A percentile compares a stretch with the other conserved stretches of the same genome.
phyloP scores from a whole-genome alignment of 2,329 filamentous ascomycete species.

The Intubia oerlemansii region DNA sequence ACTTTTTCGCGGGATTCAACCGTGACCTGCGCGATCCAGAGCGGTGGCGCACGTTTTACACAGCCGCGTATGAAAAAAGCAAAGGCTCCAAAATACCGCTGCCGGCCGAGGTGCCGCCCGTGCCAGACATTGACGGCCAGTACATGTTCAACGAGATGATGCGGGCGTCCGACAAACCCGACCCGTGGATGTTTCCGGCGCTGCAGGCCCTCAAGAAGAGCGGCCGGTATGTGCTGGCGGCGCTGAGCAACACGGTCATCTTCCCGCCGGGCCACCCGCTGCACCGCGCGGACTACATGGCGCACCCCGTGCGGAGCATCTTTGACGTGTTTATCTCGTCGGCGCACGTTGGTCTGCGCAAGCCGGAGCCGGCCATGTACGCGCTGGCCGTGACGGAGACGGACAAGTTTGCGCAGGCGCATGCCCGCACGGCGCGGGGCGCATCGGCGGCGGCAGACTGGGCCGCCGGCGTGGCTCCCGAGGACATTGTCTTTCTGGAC shows the following conservation, averaged over 20 bases:
- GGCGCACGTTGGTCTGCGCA: conserved; percentile 70
- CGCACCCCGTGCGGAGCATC: conserved; percentile 35
- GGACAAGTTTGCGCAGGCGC: conserved; percentile 36
- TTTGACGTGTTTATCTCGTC: conserved; percentile 83
- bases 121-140: conserved; percentile 57
- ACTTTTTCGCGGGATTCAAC: conserved; percentile 60
- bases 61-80: conserved; percentile 11
- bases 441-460: conserved; percentile 17
- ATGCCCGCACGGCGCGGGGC: conserved; percentile 19
- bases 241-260: conserved; percentile 74
- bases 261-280: conserved; percentile 59
- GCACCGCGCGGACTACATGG: conserved; percentile 27
- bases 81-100: conserved; percentile 9
- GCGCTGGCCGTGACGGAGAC: conserved; percentile 46
- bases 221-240: conserved; percentile 51
- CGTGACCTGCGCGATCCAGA: conserved; percentile 43
- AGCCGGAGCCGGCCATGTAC: conserved; percentile 73
- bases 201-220: conserved; percentile 44
- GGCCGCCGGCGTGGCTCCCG: conserved; percentile 29
- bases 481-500: conserved; percentile 70
- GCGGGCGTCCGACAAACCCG: conserved; percentile 42
- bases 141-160: conserved; percentile 87
- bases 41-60: conserved; percentile 50
- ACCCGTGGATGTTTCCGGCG: conserved; percentile 79
- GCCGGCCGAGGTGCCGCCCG: conserved; percentile 26